Evolutionary conservation across 208 protist genomes (phyloP).

Genomic region (Trypanosoma lewisi): DNA sequence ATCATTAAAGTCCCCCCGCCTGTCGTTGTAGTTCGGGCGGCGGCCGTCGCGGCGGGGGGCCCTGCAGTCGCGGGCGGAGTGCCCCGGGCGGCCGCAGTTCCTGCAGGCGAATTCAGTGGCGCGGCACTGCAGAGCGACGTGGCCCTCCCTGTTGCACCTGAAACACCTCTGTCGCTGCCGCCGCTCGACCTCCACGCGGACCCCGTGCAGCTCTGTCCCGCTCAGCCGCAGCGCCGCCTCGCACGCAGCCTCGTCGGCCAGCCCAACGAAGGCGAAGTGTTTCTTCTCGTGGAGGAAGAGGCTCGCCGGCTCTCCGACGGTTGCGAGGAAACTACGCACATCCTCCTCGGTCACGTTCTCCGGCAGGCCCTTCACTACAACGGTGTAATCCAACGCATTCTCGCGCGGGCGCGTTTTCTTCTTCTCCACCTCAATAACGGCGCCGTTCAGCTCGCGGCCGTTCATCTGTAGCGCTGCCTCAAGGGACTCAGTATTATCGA

Average conservation of each 20-base stretch:
- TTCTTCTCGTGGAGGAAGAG: conserved; percentile 35
- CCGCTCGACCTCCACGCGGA: conserved; percentile 37
- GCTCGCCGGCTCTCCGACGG: conserved; percentile 48
- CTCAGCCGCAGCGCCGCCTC: conserved; percentile 55
- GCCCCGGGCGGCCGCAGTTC: conserved; percentile 46
- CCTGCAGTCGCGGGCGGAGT: conserved; percentile 49
- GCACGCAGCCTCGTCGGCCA: conserved; percentile 33
- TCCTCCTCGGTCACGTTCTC: conserved; percentile 25
- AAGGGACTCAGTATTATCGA: conserved; percentile 32
- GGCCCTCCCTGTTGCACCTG: conserved; percentile 62
- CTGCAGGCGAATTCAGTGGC: conserved; percentile 28
- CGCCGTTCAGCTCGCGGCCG: conserved; percentile 20
- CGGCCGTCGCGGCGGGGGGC: neutral
- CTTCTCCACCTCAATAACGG: conserved; percentile 33
- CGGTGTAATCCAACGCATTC: conserved; percentile 29
- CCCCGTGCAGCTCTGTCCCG: conserved; percentile 41
- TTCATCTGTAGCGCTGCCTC: conserved; percentile 22
- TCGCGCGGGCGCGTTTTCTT: conserved; percentile 27
- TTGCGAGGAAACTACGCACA: conserved; percentile 44
- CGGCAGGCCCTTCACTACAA: conserved; percentile 43
- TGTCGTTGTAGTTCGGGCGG: conserved; percentile 4
- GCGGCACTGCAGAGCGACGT: conserved; percentile 59
- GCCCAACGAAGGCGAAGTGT: conserved; percentile 55
- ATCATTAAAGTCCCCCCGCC: conserved; percentile 4
- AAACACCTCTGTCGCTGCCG: conserved; percentile 57